These are phyloP conservation scores for Fusarium sp. DNA, from an alignment of 2,329 filamentous ascomycete genomes.

Conservation along the genomic window DNA sequence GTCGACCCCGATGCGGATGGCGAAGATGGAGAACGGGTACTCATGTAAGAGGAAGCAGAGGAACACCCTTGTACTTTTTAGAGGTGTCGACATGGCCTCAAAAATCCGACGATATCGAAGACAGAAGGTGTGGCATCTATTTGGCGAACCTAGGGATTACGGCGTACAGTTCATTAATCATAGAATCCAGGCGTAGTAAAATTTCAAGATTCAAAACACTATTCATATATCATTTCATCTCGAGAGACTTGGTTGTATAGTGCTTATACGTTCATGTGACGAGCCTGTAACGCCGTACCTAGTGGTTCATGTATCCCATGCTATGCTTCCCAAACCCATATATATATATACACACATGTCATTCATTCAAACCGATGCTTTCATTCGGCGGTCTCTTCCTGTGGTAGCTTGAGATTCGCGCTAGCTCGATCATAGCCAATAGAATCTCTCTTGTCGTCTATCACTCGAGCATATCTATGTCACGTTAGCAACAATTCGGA, in stretches of 20 bases:
- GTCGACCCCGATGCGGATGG: slow-evolving; percentile 58
- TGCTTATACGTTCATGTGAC: neutral
- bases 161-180: slow-evolving; percentile 46
- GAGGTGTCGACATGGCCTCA: slow-evolving; percentile 9
- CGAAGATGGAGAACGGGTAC: slow-evolving; percentile 57
- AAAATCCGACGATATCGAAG: slow-evolving; percentile 9
- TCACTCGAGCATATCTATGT: slow-evolving; percentile 73
- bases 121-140: slow-evolving; percentile 27
- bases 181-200: slow-evolving; percentile 39
- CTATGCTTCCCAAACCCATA: slow-evolving; percentile 10
- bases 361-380: slow-evolving; percentile 8
- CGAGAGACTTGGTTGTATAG: slow-evolving; percentile 3
- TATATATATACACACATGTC: slow-evolving; percentile 2
- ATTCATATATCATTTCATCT: slow-evolving; percentile 3
- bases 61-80: slow-evolving; percentile 12
- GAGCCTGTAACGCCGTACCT: slow-evolving; percentile 27
- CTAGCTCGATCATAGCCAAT: slow-evolving; percentile 67
- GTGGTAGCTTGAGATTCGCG: slow-evolving; percentile 44
- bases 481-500: slow-evolving; percentile 11
- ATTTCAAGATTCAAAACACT: slow-evolving; percentile 14
- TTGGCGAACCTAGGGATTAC: slow-evolving; percentile 32
- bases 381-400: slow-evolving; percentile 1
- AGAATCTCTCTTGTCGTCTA: slow-evolving; percentile 72
- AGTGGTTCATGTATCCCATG: neutral
- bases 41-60: neutral